Base-by-base conservation (phyloP, 768 basidiomycete species). In the Pulveroboletus sp. region DNA sequence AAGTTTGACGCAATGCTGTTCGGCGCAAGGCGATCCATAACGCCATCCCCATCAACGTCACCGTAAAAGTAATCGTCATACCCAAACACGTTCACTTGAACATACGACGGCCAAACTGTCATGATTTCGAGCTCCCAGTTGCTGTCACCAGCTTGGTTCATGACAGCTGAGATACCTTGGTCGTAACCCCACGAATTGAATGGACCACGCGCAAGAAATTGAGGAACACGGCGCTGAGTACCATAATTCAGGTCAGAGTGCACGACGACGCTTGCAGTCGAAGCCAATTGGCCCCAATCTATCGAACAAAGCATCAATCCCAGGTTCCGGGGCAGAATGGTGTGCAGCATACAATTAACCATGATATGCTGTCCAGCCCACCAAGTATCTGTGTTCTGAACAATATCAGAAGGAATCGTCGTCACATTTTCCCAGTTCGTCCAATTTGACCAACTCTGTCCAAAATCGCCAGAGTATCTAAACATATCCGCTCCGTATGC, bases 151-250 rank as follows among this genome's bases (percentile, higher is more conserved):
- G 76, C 76, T 50, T 82, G 80, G 27, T 67, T 70, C 86, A 95
- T 90, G 55, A 77, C 58, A 36, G 87, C 78, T 0, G 79, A 56
- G 38, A 92, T 79, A 60, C 93, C 93, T 50, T 82, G 73, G 71
- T 96, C 93, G 64, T 82, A 93, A 48, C 93, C 93, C 91, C 92
- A 96, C 32, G 78, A 70, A 61, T 96, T 96, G 79, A 90, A 96
- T 0, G 85, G 82, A 42, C 93, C 93, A 58, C 93, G 86, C 39
- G 83, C 88, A 46, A 96, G 71, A 58, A 94, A 75, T 59, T 93
- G 91, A 24, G 93, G 93, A 27, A 89, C 85, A 24, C 91, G 86
- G 59, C 93, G 85, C 35, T 70, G 65, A 3, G 75, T 76, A 8
- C 64, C 66, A 64, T 79, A 89, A 38, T 76, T 76, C 50, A 74